A percentile compares a stretch with the other conserved stretches of the same genome.
Evolutionary conservation across 1,284 basidiomycete genomes (phyloP).

Genomic region (Heterobasidion parviporum): DNA sequence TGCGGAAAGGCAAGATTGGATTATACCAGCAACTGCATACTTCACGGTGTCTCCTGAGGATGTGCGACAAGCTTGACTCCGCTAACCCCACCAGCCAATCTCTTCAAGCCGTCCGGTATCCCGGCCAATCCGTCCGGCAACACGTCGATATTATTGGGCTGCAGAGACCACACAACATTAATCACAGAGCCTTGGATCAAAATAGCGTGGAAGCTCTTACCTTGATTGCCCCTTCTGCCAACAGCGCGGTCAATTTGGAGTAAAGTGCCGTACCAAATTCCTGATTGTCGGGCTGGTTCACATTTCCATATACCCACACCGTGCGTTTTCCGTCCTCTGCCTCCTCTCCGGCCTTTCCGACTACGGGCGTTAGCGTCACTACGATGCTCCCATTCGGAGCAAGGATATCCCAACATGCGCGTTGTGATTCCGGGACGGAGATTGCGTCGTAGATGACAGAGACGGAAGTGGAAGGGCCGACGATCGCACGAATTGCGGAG

Average conservation of each 20-base stretch:
- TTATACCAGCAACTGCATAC: not conserved
- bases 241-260: constrained; percentile 4
- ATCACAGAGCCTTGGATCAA: too few relatives aligned
- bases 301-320: constrained; percentile 7
- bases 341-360: constrained; percentile 7
- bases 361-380: constrained; percentile 4
- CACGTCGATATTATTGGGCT: constrained; percentile 27
- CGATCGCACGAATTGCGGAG: constrained; percentile 10
- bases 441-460: constrained; percentile 20
- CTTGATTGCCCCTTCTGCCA: constrained; percentile 8
- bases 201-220: constrained; percentile 4
- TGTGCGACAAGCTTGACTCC: constrained; percentile 41
- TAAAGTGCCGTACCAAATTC: constrained; percentile 20
- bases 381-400: constrained; percentile 13
- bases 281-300: constrained; percentile 30
- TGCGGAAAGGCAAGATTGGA: not conserved
- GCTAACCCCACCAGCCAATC: constrained; percentile 33
- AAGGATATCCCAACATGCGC: constrained; percentile 12
- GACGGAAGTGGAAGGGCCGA: constrained; percentile 9
- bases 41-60: constrained; percentile 32
- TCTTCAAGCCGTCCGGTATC: constrained; percentile 32
- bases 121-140: constrained; percentile 37
- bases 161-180: not conserved
- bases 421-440: constrained; percentile 13
- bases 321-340: constrained; percentile 8